Conservation (phyloP, 2,329 filamentous ascomycete species). For the Colletotrichum sp. region DNA sequence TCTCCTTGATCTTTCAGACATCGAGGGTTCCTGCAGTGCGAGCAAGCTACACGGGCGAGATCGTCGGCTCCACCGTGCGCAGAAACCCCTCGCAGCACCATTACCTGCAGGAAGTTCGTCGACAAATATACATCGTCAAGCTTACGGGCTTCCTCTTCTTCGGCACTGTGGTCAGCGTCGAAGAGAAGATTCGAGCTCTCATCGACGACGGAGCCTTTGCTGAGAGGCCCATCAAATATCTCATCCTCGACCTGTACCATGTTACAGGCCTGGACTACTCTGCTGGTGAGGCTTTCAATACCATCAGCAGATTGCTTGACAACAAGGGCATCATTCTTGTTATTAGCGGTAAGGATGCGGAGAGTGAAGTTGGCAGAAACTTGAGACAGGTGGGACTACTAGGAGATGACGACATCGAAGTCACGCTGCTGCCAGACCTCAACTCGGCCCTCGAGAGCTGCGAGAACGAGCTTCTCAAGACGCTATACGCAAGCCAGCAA, state of each 20-base stretch:
- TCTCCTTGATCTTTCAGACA: conserved; percentile 89
- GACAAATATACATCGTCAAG: conserved; percentile 90
- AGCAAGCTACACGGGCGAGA: conserved; percentile 86
- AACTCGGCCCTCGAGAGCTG: conserved; percentile 94
- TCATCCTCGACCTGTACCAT: conserved; percentile 87
- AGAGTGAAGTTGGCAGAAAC: conserved; percentile 76
- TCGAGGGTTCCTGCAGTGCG: conserved; percentile 89
- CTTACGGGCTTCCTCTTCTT: conserved; percentile 97
- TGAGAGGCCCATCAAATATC: conserved; percentile 81
- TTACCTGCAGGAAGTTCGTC: conserved; percentile 84
- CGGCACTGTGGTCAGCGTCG: conserved; percentile 94
- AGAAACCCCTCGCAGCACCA: conserved; percentile 88
- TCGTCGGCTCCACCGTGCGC: conserved; percentile 90
- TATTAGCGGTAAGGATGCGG: conserved; percentile 80
- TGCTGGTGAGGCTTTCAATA: conserved; percentile 91
- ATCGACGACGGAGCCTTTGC: conserved; percentile 84
- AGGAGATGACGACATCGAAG: conserved; percentile 72
- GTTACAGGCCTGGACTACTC: conserved; percentile 96
- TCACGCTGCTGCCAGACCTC: conserved; percentile 84
- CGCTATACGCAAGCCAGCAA: conserved; percentile 75
- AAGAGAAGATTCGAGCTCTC: conserved; percentile 82
- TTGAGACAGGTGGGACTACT: conserved; percentile 83
- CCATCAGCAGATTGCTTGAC: conserved; percentile 83
- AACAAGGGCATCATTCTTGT: conserved; percentile 81
- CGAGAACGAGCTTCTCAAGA: conserved; percentile 90